phyloP scores from a whole-genome alignment of 2,329 filamentous ascomycete genomes.

The Leptographium procerum region DNA sequence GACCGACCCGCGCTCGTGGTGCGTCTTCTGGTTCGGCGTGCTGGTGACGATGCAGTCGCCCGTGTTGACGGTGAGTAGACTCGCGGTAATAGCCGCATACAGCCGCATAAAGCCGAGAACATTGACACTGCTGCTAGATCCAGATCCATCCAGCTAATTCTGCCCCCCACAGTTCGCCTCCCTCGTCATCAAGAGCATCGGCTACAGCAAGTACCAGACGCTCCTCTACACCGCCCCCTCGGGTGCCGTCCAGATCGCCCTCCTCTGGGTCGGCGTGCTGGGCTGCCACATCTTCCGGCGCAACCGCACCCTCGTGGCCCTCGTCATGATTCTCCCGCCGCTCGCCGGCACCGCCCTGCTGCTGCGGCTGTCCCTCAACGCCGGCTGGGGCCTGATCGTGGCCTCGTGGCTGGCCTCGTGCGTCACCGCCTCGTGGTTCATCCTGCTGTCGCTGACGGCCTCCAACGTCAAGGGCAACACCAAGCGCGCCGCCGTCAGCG shows the following conservation, averaged over 20 bases:
- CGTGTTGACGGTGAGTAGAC: background rate
- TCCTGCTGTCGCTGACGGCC: slow-evolving; percentile 30
- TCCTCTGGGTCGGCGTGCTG: slow-evolving; percentile 33
- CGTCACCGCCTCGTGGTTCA: slow-evolving; percentile 29
- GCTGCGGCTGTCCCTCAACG: slow-evolving; percentile 25
- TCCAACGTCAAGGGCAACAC: slow-evolving; percentile 42
- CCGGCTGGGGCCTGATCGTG: slow-evolving; percentile 35
- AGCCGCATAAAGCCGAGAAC: no score
- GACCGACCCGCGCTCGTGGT: slow-evolving; percentile 31
- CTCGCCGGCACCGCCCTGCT: slow-evolving; percentile 32
- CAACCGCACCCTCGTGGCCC: slow-evolving; percentile 25
- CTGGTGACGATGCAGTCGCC: slow-evolving; percentile 34
- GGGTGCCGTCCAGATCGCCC: slow-evolving; percentile 17
- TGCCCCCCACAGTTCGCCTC: slow-evolving; percentile 31
- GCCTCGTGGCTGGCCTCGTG: slow-evolving; percentile 35
- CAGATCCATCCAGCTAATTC: background rate
- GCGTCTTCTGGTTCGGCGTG: slow-evolving; percentile 32
- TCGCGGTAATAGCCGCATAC: no score
- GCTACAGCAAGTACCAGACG: slow-evolving; percentile 32
- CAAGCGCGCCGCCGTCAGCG: slow-evolving; percentile 33
- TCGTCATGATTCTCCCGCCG: slow-evolving; percentile 28
- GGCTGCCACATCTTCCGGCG: slow-evolving; percentile 26
- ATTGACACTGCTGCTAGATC: no score
- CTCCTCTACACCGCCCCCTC: slow-evolving; percentile 11
- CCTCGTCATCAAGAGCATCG: slow-evolving; percentile 34